These are phyloP conservation scores for Candida glaebosa DNA, from an alignment of 805 yeast species.

Conservation along the genomic window DNA sequence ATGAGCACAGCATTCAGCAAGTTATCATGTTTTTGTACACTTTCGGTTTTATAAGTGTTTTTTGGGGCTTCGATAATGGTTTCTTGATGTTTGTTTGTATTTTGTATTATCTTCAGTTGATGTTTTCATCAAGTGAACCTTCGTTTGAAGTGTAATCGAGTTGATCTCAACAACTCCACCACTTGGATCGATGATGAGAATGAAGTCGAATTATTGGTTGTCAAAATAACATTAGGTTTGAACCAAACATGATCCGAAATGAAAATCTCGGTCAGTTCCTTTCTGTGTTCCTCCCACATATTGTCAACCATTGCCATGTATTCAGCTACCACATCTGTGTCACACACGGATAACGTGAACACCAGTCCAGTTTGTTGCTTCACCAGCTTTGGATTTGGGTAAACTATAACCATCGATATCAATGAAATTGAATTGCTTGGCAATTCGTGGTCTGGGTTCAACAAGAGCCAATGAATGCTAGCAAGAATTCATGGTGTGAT, in stretches of 20 bases:
- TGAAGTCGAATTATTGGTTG: background rate
- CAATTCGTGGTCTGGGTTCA: background rate
- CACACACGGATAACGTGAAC: background rate
- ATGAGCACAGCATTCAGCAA: background rate
- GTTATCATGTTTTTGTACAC: too few relatives aligned
- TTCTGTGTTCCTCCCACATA: background rate
- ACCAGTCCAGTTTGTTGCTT: background rate
- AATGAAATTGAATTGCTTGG: background rate
- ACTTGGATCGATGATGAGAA: background rate
- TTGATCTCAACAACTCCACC: background rate
- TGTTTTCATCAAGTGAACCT: too few relatives aligned
- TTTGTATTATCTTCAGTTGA: too few relatives aligned
- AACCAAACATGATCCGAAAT: background rate
- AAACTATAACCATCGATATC: background rate
- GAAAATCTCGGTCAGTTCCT: background rate
- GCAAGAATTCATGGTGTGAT: background rate
- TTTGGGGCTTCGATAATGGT: too few relatives aligned
- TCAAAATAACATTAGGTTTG: background rate
- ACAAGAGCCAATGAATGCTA: background rate
- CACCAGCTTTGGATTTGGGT: background rate
- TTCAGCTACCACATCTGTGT: background rate
- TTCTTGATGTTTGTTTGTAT: too few relatives aligned
- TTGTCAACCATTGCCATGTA: background rate
- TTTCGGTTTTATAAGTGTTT: too few relatives aligned
- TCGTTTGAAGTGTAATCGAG: background rate